Evolutionary conservation across 257 asterid genomes (phyloP).

Genomic region (Paulownia fortunei): DNA sequence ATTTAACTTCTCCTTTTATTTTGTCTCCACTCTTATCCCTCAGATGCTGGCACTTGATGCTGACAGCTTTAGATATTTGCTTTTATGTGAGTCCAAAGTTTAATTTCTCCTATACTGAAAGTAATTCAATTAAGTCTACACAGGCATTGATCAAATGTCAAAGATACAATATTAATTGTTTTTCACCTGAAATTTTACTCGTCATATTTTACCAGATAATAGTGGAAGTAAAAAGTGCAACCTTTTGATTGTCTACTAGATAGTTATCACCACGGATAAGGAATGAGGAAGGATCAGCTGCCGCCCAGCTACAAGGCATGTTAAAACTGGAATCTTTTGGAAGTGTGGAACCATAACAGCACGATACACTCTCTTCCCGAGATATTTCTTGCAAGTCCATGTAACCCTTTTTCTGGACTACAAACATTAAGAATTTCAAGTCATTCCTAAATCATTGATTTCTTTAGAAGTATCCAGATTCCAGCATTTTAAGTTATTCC

Average conservation of each 20-base stretch:
- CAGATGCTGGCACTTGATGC: neutral
- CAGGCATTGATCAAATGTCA: neutral
- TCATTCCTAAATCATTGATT: neutral
- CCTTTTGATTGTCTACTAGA: conserved; percentile 72
- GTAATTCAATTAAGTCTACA: neutral
- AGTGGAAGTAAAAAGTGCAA: conserved; percentile 24
- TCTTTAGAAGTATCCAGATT: neutral
- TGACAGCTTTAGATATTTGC: neutral
- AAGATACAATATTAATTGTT: neutral
- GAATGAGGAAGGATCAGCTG: conserved; percentile 74
- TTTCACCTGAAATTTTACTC: neutral
- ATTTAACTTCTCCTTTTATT: neutral
- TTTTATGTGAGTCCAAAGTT: neutral
- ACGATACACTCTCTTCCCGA: conserved; percentile 48
- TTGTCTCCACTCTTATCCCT: neutral
- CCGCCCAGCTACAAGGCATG: conserved; percentile 76
- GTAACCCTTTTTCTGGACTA: conserved; percentile 82
- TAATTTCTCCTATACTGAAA: neutral
- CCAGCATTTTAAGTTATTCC: neutral
- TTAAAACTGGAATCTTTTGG: conserved; percentile 63
- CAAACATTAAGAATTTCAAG: conserved; percentile 10
- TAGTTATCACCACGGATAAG: conserved; percentile 80
- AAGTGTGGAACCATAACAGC: conserved; percentile 76
- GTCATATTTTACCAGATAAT: neutral
- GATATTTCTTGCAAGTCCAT: conserved; percentile 67